Conservation (phyloP, 148 eudicot species). For the Rhododendron ovatum region DNA sequence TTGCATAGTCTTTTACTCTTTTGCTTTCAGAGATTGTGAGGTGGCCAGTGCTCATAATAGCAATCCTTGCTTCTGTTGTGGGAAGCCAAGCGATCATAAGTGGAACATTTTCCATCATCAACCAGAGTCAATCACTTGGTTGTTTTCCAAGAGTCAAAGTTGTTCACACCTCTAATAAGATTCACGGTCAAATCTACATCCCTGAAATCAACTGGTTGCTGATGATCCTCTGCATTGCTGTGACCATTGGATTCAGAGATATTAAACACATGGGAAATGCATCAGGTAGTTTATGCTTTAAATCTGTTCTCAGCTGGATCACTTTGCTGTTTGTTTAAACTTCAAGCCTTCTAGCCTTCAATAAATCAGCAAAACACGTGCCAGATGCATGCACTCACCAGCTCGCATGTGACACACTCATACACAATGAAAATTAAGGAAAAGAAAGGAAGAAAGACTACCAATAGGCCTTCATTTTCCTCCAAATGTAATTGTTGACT, state of each 20-base stretch:
- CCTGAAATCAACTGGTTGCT: constrained; percentile 87
- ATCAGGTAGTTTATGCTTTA: constrained; percentile 9
- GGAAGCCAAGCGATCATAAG: constrained; percentile 64
- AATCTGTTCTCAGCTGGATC: neutral
- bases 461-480: neutral
- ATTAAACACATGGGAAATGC: constrained; percentile 86
- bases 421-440: neutral
- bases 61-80: constrained; percentile 57
- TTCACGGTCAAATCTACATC: constrained; percentile 76
- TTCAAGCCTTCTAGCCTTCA: neutral
- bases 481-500: neutral
- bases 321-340: neutral
- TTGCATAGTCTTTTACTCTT: neutral
- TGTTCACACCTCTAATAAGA: constrained; percentile 62
- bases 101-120: constrained; percentile 62
- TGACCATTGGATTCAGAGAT: constrained; percentile 72
- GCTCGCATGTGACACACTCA: neutral
- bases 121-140: constrained; percentile 55
- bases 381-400: neutral
- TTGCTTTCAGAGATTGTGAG: constrained; percentile 52
- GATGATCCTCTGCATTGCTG: constrained; percentile 74
- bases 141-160: constrained; percentile 70
- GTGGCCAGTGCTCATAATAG: constrained; percentile 68
- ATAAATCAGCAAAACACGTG: neutral
- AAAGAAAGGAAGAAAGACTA: neutral